Percentiles rank a stretch among this genome's conserved stretches.
Conservation (phyloP, 169 alveolate genomes). For the Babesia bigemina region DNA sequence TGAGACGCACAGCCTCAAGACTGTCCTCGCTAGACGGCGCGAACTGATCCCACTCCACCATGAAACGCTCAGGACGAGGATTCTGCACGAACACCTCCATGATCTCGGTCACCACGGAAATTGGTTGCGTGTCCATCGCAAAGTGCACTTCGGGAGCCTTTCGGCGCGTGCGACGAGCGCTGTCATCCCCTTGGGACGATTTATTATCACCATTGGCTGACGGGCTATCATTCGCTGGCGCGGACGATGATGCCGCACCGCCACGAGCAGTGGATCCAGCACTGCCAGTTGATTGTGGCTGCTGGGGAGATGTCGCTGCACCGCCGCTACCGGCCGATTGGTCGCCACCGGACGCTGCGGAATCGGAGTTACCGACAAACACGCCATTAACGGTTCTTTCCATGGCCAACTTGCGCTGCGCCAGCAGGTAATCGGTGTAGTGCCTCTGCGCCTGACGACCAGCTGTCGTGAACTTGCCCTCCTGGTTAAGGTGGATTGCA, state of each 20-base stretch:
- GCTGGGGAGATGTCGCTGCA: neutral
- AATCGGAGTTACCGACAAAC: neutral
- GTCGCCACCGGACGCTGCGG: neutral
- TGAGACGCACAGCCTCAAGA: slow-evolving; percentile 7
- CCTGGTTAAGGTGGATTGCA: slow-evolving; percentile 83
- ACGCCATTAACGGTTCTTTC: slow-evolving; percentile 45
- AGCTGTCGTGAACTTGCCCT: slow-evolving; percentile 85
- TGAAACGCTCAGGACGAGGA: slow-evolving; percentile 28
- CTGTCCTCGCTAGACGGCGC: slow-evolving; percentile 12
- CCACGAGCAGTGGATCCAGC: neutral
- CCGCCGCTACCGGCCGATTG: neutral
- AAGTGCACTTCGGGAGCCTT: slow-evolving; percentile 13
- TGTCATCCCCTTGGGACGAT: neutral
- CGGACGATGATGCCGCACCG: neutral
- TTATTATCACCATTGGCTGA: neutral
- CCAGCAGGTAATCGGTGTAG: slow-evolving; percentile 36
- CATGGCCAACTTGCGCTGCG: slow-evolving; percentile 40
- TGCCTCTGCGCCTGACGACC: slow-evolving; percentile 70
- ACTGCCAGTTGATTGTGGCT: no score
- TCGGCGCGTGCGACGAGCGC: neutral
- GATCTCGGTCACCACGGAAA: slow-evolving; percentile 7
- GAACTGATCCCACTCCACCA: slow-evolving; percentile 32
- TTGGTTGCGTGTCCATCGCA: slow-evolving; percentile 4
- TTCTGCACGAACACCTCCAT: slow-evolving; percentile 17
- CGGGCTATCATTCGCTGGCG: neutral